These are phyloP conservation scores for Talaromyces verruculosus DNA, from an alignment of 2,329 filamentous ascomycete species.

Conservation along the genomic window DNA sequence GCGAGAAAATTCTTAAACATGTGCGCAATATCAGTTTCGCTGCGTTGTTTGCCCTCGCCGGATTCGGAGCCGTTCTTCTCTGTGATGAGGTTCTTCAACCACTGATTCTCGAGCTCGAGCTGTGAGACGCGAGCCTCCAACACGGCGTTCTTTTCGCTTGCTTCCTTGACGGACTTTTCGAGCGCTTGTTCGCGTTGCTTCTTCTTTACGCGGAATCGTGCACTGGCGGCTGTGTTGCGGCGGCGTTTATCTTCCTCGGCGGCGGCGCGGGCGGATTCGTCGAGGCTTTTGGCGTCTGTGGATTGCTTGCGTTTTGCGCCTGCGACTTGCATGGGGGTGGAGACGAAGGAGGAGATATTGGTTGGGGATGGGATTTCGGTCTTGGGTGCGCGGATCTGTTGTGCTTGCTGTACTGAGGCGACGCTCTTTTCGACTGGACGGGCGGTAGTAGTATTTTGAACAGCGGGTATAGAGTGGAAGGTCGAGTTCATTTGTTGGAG, in stretches of 20 bases:
- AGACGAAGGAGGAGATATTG: constrained; percentile 18
- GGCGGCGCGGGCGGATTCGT: constrained; percentile 69
- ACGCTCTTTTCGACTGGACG: neutral
- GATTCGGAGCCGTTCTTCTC: constrained; percentile 66
- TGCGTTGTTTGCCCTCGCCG: constrained; percentile 31
- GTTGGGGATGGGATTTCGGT: constrained; percentile 23
- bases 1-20: constrained; percentile 45
- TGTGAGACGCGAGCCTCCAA: constrained; percentile 73
- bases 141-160: constrained; percentile 72
- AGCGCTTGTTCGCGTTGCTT: constrained; percentile 89
- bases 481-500: constrained; percentile 12
- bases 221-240: constrained; percentile 83
- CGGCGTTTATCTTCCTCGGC: constrained; percentile 89
- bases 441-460: constrained; percentile 21
- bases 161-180: constrained; percentile 77
- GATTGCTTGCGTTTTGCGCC: constrained; percentile 39
- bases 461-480: constrained; percentile 18
- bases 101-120: constrained; percentile 80
- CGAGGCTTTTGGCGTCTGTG: constrained; percentile 54
- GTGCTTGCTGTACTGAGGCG: neutral
- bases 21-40: constrained; percentile 48
- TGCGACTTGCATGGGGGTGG: constrained; percentile 23
- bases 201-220: constrained; percentile 91
- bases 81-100: constrained; percentile 75
- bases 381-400: constrained; percentile 18